These are phyloP conservation scores for Heracleum sosnowskyi DNA, from an alignment of 129 eudicot genomes.

Conservation along the genomic window DNA sequence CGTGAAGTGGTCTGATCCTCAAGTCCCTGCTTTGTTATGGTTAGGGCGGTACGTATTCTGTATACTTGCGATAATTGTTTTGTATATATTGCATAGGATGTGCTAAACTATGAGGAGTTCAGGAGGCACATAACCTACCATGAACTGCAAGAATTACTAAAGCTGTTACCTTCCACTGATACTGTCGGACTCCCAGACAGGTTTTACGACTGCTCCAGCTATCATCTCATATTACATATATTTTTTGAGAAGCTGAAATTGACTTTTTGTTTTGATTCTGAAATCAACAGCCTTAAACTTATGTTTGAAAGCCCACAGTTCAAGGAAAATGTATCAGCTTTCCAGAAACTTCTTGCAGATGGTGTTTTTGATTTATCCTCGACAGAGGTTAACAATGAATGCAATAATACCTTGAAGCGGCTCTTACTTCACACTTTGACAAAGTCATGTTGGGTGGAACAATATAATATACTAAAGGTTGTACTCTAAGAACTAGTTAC, in stretches of 20 bases:
- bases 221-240: not conserved
- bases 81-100: constrained; percentile 42
- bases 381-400: constrained; percentile 49
- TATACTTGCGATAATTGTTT: not conserved
- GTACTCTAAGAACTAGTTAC: not conserved
- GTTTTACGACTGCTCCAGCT: constrained; percentile 18
- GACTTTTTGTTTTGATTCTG: constrained; percentile 11
- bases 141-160: constrained; percentile 57
- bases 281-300: constrained; percentile 52
- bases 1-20: not conserved
- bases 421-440: constrained; percentile 49
- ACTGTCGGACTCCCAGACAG: constrained; percentile 44
- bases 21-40: not conserved
- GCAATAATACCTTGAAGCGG: constrained; percentile 52
- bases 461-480: constrained; percentile 67
- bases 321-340: constrained; percentile 65
- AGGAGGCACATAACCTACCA: constrained; percentile 37
- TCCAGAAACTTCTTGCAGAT: constrained; percentile 79
- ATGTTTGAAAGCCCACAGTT: constrained; percentile 73
- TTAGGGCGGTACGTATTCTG: not conserved
- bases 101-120: constrained; percentile 56
- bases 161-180: constrained; percentile 45
- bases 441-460: constrained; percentile 77
- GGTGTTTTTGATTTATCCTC: constrained; percentile 68
- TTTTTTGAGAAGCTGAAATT: constrained; percentile 9